phyloP scores from a whole-genome alignment of 768 basidiomycete species.

The Hygrophorus russula region DNA sequence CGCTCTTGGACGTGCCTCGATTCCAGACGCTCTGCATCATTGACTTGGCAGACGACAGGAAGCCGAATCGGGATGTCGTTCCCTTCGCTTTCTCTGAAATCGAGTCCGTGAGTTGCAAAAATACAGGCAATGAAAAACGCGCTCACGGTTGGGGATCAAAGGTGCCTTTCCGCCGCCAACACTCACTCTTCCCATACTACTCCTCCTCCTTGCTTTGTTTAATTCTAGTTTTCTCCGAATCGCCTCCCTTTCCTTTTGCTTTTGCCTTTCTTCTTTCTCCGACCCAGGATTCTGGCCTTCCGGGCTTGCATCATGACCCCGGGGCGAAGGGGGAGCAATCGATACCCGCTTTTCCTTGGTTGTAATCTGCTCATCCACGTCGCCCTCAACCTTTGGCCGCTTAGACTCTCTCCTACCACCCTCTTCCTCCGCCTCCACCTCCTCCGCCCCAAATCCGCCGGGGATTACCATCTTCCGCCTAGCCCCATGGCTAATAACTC shows the following conservation, averaged over 20 bases:
- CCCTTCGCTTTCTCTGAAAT: constrained; percentile 26
- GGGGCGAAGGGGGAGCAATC: constrained; percentile 14
- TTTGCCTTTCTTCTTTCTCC: constrained; percentile 30
- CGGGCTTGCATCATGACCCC: constrained; percentile 25
- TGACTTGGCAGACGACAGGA: constrained; percentile 60
- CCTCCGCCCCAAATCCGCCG: constrained; percentile 46
- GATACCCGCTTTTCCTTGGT: constrained; percentile 18
- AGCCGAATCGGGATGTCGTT: constrained; percentile 54
- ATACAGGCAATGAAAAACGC: background rate
- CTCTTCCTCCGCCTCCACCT: constrained; percentile 28
- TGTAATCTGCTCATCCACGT: constrained; percentile 6
- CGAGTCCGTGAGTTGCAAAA: constrained; percentile 5
- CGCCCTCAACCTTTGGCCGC: constrained; percentile 28
- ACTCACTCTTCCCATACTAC: constrained; percentile 46
- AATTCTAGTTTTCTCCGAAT: constrained; percentile 54
- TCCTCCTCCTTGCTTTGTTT: constrained; percentile 58
- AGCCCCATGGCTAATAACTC: constrained; percentile 34
- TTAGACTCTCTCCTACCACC: constrained; percentile 32
- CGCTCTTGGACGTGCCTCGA: constrained; percentile 25
- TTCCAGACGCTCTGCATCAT: constrained; percentile 70
- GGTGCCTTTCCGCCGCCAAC: constrained; percentile 25
- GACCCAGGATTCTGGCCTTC: too few species aligned
- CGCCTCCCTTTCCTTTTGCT: constrained; percentile 42
- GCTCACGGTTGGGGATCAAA: constrained; percentile 23
- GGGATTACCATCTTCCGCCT: constrained; percentile 36